A percentile compares a stretch with the other conserved stretches of the same genome.
phyloP scores from a whole-genome alignment of 768 basidiomycete genomes.

The Gymnopilus dilepis region DNA sequence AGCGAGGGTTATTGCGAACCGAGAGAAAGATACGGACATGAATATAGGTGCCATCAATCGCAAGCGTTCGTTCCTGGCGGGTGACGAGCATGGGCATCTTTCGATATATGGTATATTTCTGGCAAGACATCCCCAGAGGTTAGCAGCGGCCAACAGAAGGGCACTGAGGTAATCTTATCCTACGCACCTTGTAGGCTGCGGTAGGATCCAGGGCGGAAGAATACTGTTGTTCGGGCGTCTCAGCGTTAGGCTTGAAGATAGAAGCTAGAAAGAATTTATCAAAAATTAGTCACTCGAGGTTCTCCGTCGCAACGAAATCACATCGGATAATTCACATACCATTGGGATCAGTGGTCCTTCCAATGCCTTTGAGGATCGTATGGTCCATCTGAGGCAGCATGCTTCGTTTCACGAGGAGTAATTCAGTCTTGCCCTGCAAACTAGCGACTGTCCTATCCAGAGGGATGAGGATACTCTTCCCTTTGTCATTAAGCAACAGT shows the following conservation, averaged over 20 bases:
- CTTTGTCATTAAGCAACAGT: constrained; percentile 69
- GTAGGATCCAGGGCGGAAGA: constrained; percentile 77
- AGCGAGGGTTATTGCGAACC: constrained; percentile 8
- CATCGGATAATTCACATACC: constrained; percentile 50
- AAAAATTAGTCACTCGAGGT: background rate
- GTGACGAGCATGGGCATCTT: constrained; percentile 95
- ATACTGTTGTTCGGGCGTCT: constrained; percentile 64
- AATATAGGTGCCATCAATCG: constrained; percentile 94
- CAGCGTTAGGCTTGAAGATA: constrained; percentile 90
- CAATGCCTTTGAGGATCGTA: constrained; percentile 66
- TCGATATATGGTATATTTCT: constrained; percentile 93
- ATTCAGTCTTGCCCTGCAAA: constrained; percentile 84
- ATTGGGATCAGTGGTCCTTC: constrained; percentile 88
- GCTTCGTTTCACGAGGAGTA: constrained; percentile 79
- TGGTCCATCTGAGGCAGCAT: constrained; percentile 77
- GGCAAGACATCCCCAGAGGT: constrained; percentile 4
- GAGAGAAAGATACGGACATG: constrained; percentile 56
- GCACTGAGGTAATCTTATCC: background rate
- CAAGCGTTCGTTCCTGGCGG: constrained; percentile 87
- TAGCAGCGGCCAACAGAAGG: background rate
- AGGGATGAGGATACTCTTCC: constrained; percentile 81
- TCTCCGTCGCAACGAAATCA: background rate
- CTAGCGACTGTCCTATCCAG: constrained; percentile 97
- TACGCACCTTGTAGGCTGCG: constrained; percentile 80
- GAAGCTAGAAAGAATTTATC: constrained; percentile 70